Evolutionary conservation across 1,284 basidiomycete species (phyloP).

Genomic region (Fomitopsis betulina): DNA sequence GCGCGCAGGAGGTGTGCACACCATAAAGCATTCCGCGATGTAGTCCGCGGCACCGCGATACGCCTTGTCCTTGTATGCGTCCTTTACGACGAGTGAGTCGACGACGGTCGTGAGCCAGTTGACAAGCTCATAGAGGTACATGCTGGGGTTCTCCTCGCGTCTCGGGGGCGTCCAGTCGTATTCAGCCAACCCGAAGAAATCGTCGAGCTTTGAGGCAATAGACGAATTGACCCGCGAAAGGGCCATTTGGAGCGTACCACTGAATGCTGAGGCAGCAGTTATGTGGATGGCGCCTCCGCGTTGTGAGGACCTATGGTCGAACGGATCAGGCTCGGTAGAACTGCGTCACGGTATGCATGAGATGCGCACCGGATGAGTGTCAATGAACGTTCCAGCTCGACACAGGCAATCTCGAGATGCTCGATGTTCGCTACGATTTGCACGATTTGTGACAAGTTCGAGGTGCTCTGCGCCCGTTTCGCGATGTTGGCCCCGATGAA

Average conservation of each 20-base stretch:
- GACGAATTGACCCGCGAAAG: constrained; percentile 77
- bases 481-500: constrained; percentile 81
- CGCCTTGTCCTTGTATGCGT: constrained; percentile 82
- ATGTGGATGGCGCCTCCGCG: constrained; percentile 79
- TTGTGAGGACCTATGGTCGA: constrained; percentile 48
- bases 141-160: constrained; percentile 75
- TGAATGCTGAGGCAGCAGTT: constrained; percentile 65
- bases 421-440: constrained; percentile 94
- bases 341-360: too few species aligned
- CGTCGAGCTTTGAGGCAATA: constrained; percentile 92
- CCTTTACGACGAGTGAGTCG: constrained; percentile 85
- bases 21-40: constrained; percentile 86
- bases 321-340: neutral
- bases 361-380: constrained; percentile 66
- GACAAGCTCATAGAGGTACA: constrained; percentile 92
- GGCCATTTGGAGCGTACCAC: constrained; percentile 64
- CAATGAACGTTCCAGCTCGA: constrained; percentile 84
- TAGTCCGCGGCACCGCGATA: constrained; percentile 84
- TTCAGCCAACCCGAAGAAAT: constrained; percentile 92
- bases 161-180: constrained; percentile 86
- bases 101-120: constrained; percentile 97
- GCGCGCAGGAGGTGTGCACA: constrained; percentile 23
- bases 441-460: constrained; percentile 89
- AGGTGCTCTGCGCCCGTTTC: constrained; percentile 64
- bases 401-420: constrained; percentile 85